Evolutionary conservation across 495 filamentous ascomycete species (phyloP).

Genomic region (Penicillium ucsense): DNA sequence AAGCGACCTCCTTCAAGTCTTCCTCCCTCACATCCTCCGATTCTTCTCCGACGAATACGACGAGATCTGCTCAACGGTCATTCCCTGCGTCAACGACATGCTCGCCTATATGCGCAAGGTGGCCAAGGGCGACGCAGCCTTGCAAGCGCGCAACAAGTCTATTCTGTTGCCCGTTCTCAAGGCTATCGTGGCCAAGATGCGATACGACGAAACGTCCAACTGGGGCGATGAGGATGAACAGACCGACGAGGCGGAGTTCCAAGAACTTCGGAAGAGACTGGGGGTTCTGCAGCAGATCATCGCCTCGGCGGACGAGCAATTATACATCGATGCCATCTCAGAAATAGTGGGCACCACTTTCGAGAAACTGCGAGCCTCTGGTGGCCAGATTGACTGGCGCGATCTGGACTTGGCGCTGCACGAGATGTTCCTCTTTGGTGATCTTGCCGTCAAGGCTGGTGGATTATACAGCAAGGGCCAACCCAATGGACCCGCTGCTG

Average conservation of each 20-base stretch:
- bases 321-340: slow-evolving; percentile 79
- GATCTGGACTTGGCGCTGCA: slow-evolving; percentile 93
- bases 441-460: slow-evolving; percentile 74
- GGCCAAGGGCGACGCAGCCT: slow-evolving; percentile 45
- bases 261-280: slow-evolving; percentile 80
- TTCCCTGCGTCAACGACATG: slow-evolving; percentile 81
- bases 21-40: slow-evolving; percentile 75
- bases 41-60: slow-evolving; percentile 98
- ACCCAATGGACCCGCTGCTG: slow-evolving; percentile 63
- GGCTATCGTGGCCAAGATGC: slow-evolving; percentile 89
- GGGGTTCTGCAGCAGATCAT: slow-evolving; percentile 85
- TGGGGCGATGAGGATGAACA: slow-evolving; percentile 94
- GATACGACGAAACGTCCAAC: slow-evolving; percentile 85
- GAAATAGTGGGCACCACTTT: slow-evolving; percentile 78
- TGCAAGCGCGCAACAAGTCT: slow-evolving; percentile 57
- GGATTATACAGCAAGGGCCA: slow-evolving; percentile 74
- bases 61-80: slow-evolving; percentile 90
- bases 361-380: slow-evolving; percentile 57
- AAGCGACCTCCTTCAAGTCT: slow-evolving; percentile 65
- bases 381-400: slow-evolving; percentile 76
- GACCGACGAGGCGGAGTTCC: slow-evolving; percentile 97
- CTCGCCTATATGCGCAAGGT: slow-evolving; percentile 79
- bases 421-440: slow-evolving; percentile 95
- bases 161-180: slow-evolving; percentile 82
- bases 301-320: slow-evolving; percentile 68